Evolutionary conservation across 768 basidiomycete genomes (phyloP).

Genomic region (Tulasnella sp.): DNA sequence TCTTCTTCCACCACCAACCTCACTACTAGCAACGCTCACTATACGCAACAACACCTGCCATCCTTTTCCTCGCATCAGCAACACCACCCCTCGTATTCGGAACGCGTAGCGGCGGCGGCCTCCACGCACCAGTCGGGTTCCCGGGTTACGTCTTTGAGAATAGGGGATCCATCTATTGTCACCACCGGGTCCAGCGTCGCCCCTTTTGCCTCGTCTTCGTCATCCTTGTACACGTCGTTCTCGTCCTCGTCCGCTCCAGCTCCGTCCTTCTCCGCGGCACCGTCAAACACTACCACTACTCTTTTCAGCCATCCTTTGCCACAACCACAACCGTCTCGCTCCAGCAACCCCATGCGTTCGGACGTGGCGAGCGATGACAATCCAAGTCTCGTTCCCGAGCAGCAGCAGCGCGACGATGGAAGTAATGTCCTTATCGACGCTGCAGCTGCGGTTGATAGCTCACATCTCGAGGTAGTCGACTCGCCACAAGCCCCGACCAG

Average conservation of each 20-base stretch:
- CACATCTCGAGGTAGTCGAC: neutral
- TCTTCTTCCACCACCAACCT: constrained; percentile 7
- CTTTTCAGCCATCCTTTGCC: neutral
- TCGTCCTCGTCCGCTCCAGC: no score
- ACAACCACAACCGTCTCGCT: neutral
- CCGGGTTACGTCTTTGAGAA: neutral
- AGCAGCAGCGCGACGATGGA: neutral
- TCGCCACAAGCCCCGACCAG: neutral
- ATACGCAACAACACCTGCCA: neutral
- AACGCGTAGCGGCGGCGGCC: neutral
- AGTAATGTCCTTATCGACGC: neutral
- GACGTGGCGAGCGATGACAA: neutral
- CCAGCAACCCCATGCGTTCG: neutral
- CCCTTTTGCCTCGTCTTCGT: neutral
- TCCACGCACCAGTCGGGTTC: neutral
- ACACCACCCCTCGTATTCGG: neutral
- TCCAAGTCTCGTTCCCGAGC: neutral
- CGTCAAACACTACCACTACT: neutral
- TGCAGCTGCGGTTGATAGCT: neutral
- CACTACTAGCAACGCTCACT: neutral
- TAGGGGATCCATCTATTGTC: neutral
- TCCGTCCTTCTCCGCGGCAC: constrained; percentile 8
- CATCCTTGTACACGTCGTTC: no score
- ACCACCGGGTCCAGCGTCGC: neutral
- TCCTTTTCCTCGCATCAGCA: neutral